These are phyloP conservation scores for Mycena polygramma DNA, from an alignment of 768 basidiomycete species.

Conservation along the genomic window DNA sequence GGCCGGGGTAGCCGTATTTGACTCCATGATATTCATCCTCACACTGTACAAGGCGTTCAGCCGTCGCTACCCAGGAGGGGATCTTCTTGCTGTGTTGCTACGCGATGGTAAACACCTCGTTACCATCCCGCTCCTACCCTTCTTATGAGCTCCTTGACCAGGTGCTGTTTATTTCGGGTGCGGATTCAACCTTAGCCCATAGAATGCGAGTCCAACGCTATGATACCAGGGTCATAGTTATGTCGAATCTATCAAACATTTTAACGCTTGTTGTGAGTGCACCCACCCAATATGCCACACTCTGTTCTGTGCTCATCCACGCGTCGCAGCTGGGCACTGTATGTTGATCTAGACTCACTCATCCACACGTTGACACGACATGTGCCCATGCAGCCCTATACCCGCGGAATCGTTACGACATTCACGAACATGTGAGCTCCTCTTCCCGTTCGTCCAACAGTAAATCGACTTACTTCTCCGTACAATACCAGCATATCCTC, in stretches of 20 bases:
- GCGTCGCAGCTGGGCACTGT: not conserved
- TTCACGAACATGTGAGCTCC: not conserved
- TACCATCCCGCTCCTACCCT: too few relatives aligned
- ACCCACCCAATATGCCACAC: too few relatives aligned
- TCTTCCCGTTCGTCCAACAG: not conserved
- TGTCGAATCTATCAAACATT: slow-evolving; percentile 12
- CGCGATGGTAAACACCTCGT: too few relatives aligned
- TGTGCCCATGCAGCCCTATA: not conserved
- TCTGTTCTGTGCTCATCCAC: not conserved
- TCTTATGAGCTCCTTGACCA: not conserved
- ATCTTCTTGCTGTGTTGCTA: slow-evolving; percentile 1
- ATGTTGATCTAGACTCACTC: not conserved
- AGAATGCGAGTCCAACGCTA: not conserved
- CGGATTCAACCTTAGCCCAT: not conserved
- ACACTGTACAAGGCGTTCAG: slow-evolving; percentile 2
- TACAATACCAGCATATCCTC: not conserved
- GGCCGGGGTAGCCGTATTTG: slow-evolving; percentile 13
- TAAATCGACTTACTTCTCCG: not conserved
- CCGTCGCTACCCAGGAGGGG: not conserved
- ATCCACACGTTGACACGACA: too few relatives aligned
- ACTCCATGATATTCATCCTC: slow-evolving; percentile 17
- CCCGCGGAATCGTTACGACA: not conserved
- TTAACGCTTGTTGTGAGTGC: slow-evolving; percentile 12
- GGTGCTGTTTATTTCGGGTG: slow-evolving; percentile 22
- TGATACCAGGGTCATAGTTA: slow-evolving; percentile 3